A percentile compares a stretch with the other conserved stretches of the same genome.
Conservation (phyloP, 2,329 filamentous ascomycete genomes). For the Macroventuria anomochaeta region DNA sequence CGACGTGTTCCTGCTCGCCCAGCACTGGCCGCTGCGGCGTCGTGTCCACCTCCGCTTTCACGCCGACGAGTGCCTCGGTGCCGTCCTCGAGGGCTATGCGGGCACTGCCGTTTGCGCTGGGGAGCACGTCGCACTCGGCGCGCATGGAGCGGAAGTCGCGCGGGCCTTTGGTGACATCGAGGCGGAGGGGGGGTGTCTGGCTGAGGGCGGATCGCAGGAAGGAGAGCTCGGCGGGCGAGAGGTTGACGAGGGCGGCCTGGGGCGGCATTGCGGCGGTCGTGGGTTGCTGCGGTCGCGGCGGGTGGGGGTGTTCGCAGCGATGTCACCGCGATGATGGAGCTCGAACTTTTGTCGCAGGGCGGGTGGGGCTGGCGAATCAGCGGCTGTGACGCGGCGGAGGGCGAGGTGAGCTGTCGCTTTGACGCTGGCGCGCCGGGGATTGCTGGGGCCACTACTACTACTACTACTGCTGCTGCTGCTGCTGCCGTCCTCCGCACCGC, state of each 20-base stretch:
- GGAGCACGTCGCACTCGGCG: constrained; percentile 89
- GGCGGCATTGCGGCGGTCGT: constrained; percentile 38
- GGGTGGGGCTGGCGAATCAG: constrained; percentile 31
- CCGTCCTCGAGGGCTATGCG: constrained; percentile 94
- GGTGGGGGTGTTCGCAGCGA: constrained; percentile 11
- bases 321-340: too few relatives aligned
- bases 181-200: constrained; percentile 81
- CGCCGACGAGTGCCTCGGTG: constrained; percentile 92
- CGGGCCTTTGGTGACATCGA: constrained; percentile 66
- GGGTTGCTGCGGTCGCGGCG: neutral
- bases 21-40: constrained; percentile 53
- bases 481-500: neutral
- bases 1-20: constrained; percentile 44
- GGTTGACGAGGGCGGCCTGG: constrained; percentile 62
- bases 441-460: neutral
- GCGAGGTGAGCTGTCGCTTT: constrained; percentile 8
- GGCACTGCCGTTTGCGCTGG: constrained; percentile 88
- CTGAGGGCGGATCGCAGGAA: constrained; percentile 90
- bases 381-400: constrained; percentile 18
- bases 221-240: constrained; percentile 94
- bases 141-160: constrained; percentile 89
- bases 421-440: neutral
- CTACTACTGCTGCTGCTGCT: too few relatives aligned
- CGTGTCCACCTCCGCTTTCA: constrained; percentile 92
- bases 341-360: constrained; percentile 12